A percentile compares a stretch with the other conserved stretches of the same genome.
Conservation (phyloP, 768 basidiomycete genomes). For the Amanita pallidorosea region DNA sequence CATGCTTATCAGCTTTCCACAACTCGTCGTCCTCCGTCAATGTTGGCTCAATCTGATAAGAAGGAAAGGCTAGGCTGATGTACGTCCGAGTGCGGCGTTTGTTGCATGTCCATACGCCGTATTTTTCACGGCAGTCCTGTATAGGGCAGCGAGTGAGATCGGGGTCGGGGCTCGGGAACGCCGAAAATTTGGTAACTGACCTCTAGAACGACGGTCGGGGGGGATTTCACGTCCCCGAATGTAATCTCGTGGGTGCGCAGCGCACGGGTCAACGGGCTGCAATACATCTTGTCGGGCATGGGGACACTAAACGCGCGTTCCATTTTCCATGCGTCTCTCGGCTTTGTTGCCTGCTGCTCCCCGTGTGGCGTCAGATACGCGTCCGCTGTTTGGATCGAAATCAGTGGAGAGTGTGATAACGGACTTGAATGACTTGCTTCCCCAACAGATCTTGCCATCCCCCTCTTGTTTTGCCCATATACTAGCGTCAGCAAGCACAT, state of each 20-base stretch:
- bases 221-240: slow-evolving; percentile 28
- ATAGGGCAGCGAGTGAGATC: not conserved
- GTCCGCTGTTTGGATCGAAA: slow-evolving; percentile 35
- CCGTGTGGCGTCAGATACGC: slow-evolving; percentile 52
- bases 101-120: slow-evolving; percentile 65
- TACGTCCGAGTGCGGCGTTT: slow-evolving; percentile 39
- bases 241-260: slow-evolving; percentile 44
- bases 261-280: slow-evolving; percentile 58
- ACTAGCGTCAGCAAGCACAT: slow-evolving; percentile 19
- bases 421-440: slow-evolving; percentile 36
- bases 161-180: too few relatives aligned
- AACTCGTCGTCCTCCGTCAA: slow-evolving; percentile 57
- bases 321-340: slow-evolving; percentile 32
- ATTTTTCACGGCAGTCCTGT: slow-evolving; percentile 58
- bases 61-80: slow-evolving; percentile 38
- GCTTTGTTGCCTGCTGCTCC: slow-evolving; percentile 39
- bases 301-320: slow-evolving; percentile 36
- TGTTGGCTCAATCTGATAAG: slow-evolving; percentile 41
- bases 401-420: too few relatives aligned
- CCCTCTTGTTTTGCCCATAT: slow-evolving; percentile 54
- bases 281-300: slow-evolving; percentile 44
- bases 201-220: slow-evolving; percentile 40
- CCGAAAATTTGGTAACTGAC: slow-evolving; percentile 17
- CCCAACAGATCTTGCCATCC: slow-evolving; percentile 61
- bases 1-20: slow-evolving; percentile 46